A percentile compares a stretch with the other conserved stretches of the same genome.
Conservation (phyloP, 768 basidiomycete species). For the Xerocomellus dryophilus region DNA sequence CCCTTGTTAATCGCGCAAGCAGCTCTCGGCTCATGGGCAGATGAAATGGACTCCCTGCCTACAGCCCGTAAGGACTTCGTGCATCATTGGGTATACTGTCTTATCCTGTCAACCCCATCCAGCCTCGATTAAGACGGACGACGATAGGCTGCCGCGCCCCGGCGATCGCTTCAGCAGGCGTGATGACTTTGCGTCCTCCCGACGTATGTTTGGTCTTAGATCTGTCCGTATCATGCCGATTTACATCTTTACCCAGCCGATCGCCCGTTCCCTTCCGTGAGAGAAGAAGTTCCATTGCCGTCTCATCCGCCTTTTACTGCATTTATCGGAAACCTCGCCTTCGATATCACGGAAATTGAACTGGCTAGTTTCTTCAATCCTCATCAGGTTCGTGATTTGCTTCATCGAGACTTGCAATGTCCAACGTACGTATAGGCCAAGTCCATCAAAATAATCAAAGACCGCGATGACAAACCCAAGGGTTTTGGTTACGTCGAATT, state of each 20-base stretch:
- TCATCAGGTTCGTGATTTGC: slow-evolving; percentile 45
- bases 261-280: slow-evolving; percentile 54
- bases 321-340: slow-evolving; percentile 94
- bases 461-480: slow-evolving; percentile 91
- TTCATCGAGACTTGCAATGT: neutral
- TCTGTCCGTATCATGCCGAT: slow-evolving; percentile 8
- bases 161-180: slow-evolving; percentile 55
- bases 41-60: slow-evolving; percentile 94
- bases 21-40: slow-evolving; percentile 97
- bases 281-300: slow-evolving; percentile 96
- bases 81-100: slow-evolving; percentile 3
- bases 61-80: slow-evolving; percentile 74
- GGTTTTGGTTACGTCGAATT: slow-evolving; percentile 99
- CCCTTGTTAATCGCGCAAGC: slow-evolving; percentile 14
- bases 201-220: slow-evolving; percentile 46
- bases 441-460: slow-evolving; percentile 89
- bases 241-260: slow-evolving; percentile 41
- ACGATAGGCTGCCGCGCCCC: slow-evolving; percentile 48
- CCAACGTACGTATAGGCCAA: slow-evolving; percentile 50
- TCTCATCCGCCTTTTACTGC: slow-evolving; percentile 92
- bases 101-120: slow-evolving; percentile 17
- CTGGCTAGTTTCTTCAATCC: slow-evolving; percentile 77
- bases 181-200: slow-evolving; percentile 63
- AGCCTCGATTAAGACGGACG: slow-evolving; percentile 72
- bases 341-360: slow-evolving; percentile 84